Conservation (phyloP, 2,329 filamentous ascomycete species). For the Ilyonectria destructans region DNA sequence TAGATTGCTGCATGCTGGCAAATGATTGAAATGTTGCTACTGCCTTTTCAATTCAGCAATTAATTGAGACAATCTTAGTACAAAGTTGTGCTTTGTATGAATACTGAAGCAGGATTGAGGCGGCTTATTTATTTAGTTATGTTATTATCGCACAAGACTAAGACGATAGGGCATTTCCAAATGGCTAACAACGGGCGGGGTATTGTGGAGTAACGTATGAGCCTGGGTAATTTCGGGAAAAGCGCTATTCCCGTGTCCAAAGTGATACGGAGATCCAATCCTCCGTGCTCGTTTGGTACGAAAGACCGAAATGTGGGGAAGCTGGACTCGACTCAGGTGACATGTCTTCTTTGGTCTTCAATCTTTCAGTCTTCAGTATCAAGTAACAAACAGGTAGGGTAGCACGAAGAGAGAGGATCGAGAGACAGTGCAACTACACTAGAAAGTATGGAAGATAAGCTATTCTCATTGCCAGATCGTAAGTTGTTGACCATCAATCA, state of each 20-base stretch:
- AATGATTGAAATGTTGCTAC: not conserved
- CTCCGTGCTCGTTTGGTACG: slow-evolving; percentile 1
- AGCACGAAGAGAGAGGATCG: not conserved
- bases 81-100: not conserved
- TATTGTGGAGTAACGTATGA: not conserved
- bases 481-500: not conserved
- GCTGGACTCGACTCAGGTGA: not conserved
- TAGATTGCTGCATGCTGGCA: slow-evolving; percentile 3
- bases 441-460: slow-evolving; percentile 2
- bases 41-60: too few species aligned
- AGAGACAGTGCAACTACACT: not conserved
- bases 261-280: slow-evolving; percentile 15
- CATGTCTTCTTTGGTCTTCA: not conserved
- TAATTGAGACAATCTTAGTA: slow-evolving; percentile 1
- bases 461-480: slow-evolving; percentile 20
- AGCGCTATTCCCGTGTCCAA: slow-evolving; percentile 6
- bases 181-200: not conserved
- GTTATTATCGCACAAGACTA: not conserved
- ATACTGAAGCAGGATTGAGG: not conserved
- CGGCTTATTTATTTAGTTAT: not conserved
- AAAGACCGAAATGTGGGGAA: slow-evolving; percentile 12
- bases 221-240: not conserved
- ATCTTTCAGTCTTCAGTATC: not conserved
- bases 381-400: slow-evolving; percentile 6
- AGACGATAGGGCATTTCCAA: slow-evolving; percentile 4